A percentile compares a stretch with the other conserved stretches of the same genome.
Conservation (phyloP, 257 asterid species). For the Galeopsis tetrahit region DNA sequence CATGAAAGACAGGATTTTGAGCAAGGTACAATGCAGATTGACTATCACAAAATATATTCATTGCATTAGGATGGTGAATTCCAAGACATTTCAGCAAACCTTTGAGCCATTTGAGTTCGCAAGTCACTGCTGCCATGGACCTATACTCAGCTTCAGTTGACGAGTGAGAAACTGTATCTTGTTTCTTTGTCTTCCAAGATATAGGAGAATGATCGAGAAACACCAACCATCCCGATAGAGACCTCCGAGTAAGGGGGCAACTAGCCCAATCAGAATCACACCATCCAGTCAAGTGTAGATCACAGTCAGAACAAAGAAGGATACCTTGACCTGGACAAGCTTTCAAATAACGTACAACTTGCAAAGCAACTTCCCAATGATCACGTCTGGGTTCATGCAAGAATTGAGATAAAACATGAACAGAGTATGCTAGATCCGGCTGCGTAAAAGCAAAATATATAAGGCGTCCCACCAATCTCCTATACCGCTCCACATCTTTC, state of each 20-base stretch:
- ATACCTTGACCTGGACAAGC: conserved; percentile 9
- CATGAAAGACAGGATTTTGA: conserved; percentile 5
- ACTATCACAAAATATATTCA: conserved; percentile 10
- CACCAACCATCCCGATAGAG: conserved; percentile 11
- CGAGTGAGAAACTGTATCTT: not conserved
- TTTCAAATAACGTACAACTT: conserved; percentile 12
- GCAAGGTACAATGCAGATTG: not conserved
- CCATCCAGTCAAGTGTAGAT: not conserved
- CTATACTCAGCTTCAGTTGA: conserved; percentile 21
- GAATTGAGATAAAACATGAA: conserved; percentile 7
- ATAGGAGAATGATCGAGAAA: conserved; percentile 5
- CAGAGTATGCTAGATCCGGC: not conserved
- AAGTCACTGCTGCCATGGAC: conserved; percentile 4
- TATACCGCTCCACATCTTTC: not conserved
- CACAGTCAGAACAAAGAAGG: not conserved
- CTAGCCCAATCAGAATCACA: conserved; percentile 33
- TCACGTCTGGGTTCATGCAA: not conserved
- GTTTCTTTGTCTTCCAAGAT: conserved; percentile 27
- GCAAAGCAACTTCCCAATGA: conserved; percentile 5
- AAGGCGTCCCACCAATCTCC: not conserved
- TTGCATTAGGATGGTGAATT: not conserved
- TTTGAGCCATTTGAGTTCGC: conserved; percentile 16
- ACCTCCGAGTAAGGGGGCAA: conserved; percentile 23
- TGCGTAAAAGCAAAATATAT: not conserved
- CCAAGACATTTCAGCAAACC: not conserved